Evolutionary conservation across 208 protist species (phyloP), one percentile per base, ranked within the genome.

Genomic region (Crithidia sp.): DNA sequence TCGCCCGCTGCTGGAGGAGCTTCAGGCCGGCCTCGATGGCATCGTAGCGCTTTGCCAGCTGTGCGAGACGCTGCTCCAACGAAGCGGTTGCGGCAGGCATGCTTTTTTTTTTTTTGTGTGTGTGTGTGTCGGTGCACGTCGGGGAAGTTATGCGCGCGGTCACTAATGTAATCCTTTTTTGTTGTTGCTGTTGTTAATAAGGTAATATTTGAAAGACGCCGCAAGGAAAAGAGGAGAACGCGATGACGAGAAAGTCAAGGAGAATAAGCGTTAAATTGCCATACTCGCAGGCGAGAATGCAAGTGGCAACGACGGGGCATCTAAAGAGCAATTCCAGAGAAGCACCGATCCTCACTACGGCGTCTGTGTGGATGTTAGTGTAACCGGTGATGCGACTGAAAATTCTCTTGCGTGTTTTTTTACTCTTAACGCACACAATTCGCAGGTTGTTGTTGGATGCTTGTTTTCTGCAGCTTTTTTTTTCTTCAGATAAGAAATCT

Each of bases 1-100:
- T 74, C 49, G 5, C 63, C 36, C 52, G 79, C 37, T 73, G 80
- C 49, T 69, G 73, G 17, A 77, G 37, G 41, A 74, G 56, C 13
- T 41, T 37, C 17, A 93, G 61, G 10, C 58, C 54, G 12, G 67
- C 47, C 66, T 90, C 88, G 37, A 93, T 84, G 12, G 62, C 57
- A 43, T 80, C 74, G 71, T 77, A 91, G 43, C 88, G 83, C 57
- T 56, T 68, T 7, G 62, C 67, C 6, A 89, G 75, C 12, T 84
- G 50, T 4, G 49, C 76, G 4, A 93, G 47, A 41, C 88, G 88
- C 19, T 79, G 63, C 63, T 78, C 72, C 39, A 84, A 19, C 3
- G 69, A 60, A 4, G 50, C 3, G 3, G 62, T 44, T 2, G 59
- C 57, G 0, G 64, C 16, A 0, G 72, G 3, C 76, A 67, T 72